These are phyloP conservation scores for Collybia sp. DNA, from an alignment of 768 basidiomycete genomes.

Conservation along the genomic window DNA sequence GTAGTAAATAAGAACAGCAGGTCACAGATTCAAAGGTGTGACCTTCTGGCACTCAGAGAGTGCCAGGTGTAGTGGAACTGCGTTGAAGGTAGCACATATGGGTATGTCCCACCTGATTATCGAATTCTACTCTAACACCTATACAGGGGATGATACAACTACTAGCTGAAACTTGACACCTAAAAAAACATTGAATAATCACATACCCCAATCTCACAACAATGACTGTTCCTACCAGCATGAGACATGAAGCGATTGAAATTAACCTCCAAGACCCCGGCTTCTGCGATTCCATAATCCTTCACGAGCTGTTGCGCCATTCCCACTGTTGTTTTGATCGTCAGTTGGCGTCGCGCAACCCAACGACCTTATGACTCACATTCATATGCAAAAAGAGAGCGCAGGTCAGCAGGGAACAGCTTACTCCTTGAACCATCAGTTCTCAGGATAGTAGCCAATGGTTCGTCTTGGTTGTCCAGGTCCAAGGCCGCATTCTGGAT, in stretches of 20 bases:
- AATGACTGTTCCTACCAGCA: slow-evolving; percentile 33
- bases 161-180: too few species aligned
- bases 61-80: too few species aligned
- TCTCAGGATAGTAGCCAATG: slow-evolving; percentile 41
- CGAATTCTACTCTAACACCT: not conserved
- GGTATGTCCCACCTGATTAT: too few species aligned
- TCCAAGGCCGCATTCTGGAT: slow-evolving; percentile 41
- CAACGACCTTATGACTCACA: slow-evolving; percentile 28
- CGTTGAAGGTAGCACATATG: too few species aligned
- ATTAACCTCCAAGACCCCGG: slow-evolving; percentile 37
- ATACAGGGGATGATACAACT: too few species aligned
- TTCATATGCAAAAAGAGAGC: slow-evolving; percentile 47
- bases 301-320: slow-evolving; percentile 34
- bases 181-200: too few species aligned
- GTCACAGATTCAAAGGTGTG: too few species aligned
- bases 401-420: slow-evolving; percentile 44
- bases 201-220: too few species aligned
- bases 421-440: slow-evolving; percentile 42
- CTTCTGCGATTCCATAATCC: slow-evolving; percentile 45
- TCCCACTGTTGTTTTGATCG: slow-evolving; percentile 26
- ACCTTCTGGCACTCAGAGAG: too few species aligned
- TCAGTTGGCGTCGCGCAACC: not conserved
- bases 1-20: too few species aligned
- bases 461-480: slow-evolving; percentile 35
- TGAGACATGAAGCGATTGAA: slow-evolving; percentile 52